Evolutionary conservation across 2,329 filamentous ascomycete species (phyloP), one percentile per base, ranked within the genome.

Genomic region (Tolypocladium guangdongense): DNA sequence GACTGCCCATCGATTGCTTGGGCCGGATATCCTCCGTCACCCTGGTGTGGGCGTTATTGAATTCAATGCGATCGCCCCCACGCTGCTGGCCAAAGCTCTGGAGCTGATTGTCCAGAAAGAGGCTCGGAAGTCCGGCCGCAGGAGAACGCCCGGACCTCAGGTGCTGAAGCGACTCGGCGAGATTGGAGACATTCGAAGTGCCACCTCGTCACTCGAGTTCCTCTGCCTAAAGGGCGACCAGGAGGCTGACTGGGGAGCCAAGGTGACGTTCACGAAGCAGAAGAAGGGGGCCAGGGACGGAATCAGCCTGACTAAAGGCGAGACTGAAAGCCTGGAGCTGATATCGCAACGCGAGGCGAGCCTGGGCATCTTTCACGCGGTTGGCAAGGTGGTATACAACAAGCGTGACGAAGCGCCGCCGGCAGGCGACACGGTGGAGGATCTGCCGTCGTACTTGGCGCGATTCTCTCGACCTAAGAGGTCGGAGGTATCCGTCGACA

Each of bases 351-450:
- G 93, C 53, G 93, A 97, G 71, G 86, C 88, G 18, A 96, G 86
- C 57, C 75, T 99, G 3, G 93, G 92, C 1, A 90, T 99, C 50
- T 99, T 99, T 64, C 93, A 99, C 67, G 90, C 93, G 0, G 88
- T 97, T 14, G 93, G 92, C 4, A 96, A 93, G 66, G 88, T 99
- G 2, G 85, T 97, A 1, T 95, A 97, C 73, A 99, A 99, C 73
- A 99, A 96, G 67, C 81, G 93, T 47, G 79, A 87, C 24, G 82
- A 86, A 32, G 66, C 56, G 47, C 68, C 70, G 4, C 69, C 76
- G 14, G 60, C 67, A 10, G 64, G 65, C 10, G 70, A 75, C 35
- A 65, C 68, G 3, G 68, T 70, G 20, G 83, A 86, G 60, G 68
- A 68, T 27, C 71, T 89, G 20, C 86, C 86, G 6, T 61, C 67